Evolutionary conservation across 495 filamentous ascomycete species (phyloP), one percentile per base, ranked within the genome.

Genomic region (Aspergillus avenaceus): DNA sequence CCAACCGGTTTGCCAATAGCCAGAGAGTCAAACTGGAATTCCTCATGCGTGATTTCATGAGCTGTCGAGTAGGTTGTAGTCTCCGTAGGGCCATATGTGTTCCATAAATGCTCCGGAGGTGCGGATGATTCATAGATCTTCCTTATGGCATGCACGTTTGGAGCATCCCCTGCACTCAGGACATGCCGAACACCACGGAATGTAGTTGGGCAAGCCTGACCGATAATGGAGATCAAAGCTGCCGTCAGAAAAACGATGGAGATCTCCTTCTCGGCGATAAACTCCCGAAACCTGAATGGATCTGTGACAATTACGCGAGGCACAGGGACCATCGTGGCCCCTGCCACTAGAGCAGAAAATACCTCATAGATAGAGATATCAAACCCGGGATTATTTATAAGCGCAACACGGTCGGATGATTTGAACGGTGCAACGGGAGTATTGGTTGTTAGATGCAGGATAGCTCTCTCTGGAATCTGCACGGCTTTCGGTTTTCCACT

Each of bases 361-460:
- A 51, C 26, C 21, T 51, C 49, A 27, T 45, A 51, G 13, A 45
- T 13, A 11, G 49, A 51, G 13, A 51, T 37, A 23, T 51, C 49
- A 27, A 51, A 51, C 3, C 49, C 49, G 11, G 49, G 49, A 14
- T 51, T 51, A 27, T 51, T 51, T 28, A 51, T 40, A 1, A 51
- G 3, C 6, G 49, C 49, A 28, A 51, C 31, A 7, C 27, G 38
- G 14, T 51, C 49, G 12, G 29, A 26, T 8, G 49, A 7, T 1
- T 37, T n/a, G 5, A 38, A n/a, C 3, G 31, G 41, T n/a, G 41
- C 28, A 24, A 28, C 0, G 13, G 22, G n/a, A 2, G 21, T 45
- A 12, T 45, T 43, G 13, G 19, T 25, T 18, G 14, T 31, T 9
- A 51, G 16, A 45, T 51, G 49, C 2, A 51, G 40, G 28, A 51